Base-by-base conservation (phyloP, 2,329 filamentous ascomycete genomes). In the Gnomoniopsis sp. region DNA sequence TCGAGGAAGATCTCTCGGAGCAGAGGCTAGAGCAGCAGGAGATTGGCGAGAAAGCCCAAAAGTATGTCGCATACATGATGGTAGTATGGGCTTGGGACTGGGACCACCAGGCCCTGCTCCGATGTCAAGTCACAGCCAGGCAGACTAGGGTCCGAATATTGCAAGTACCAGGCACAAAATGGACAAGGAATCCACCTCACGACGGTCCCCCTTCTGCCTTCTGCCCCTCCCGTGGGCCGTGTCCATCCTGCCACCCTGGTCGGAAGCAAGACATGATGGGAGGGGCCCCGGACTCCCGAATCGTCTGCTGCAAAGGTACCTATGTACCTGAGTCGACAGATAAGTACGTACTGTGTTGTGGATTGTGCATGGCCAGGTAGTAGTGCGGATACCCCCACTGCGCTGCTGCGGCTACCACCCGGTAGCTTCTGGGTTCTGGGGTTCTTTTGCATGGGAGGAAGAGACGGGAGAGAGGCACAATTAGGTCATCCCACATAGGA, bases 151-250 rank as follows among this genome's bases (percentile, higher is more conserved):
- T 44, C 47, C 30, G 53, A 50, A 30, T 17, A 50, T 34, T 17
- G 26, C 26, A 26, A 49, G 55, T 61, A 55, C 55, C 55, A 38
- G 44, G 41, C 48, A 53, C 44, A 33, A 33, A 26, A 23, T 61
- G 59, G 55, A 52, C 55, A 52, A 61, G 26, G 41, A 50, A 53
- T 53, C 56, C 57, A 50, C 57, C 57, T 34, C 52, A 46, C 26
- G 17, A 23, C 33, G 46, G 22, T 26, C 38, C 55, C 41, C 38
- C 43, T 41, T 41, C 47, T 51, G 49, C 38, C 43, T 41, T 41
- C 47, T 51, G 49, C 49, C 50, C 43, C 38, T 51, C 51, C 57
- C 54, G 21, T 34, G 23, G 15, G 21, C 41, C 41, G 38, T 34
- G 2, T 21, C 11, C 36, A 7, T 30, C 38, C 3, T n/a, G 15